Conservation (phyloP, 495 filamentous ascomycete species). For the Aspergillus kassunensis region DNA sequence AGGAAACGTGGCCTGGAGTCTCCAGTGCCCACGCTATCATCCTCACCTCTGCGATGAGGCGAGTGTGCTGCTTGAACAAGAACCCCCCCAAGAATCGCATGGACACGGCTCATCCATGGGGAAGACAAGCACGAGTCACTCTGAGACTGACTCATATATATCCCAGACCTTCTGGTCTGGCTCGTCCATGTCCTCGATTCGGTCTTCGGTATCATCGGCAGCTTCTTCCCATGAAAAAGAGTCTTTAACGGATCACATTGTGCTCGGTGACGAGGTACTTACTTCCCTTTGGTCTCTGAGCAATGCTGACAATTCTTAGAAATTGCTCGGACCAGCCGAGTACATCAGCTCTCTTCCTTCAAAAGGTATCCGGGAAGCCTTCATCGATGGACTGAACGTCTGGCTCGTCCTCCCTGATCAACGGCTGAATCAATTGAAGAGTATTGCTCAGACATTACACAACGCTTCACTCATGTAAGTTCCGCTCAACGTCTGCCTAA, state of each 20-base stretch:
- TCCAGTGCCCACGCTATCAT: constrained; percentile 23
- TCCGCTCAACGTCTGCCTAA: constrained; percentile 1
- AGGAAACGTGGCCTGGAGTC: constrained; percentile 24
- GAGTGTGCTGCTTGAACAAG: background rate
- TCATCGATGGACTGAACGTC: constrained; percentile 20
- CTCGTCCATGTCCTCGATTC: background rate
- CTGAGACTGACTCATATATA: background rate
- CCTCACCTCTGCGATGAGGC: constrained; percentile 15
- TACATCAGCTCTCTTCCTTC: constrained; percentile 21
- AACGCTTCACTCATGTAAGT: constrained; percentile 22
- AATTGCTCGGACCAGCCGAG: constrained; percentile 11
- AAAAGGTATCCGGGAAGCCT: constrained; percentile 18
- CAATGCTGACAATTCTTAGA: background rate
- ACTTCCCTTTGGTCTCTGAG: background rate
- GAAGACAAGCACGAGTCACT: too few species aligned
- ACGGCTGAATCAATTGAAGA: constrained; percentile 12
- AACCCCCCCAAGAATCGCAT: background rate
- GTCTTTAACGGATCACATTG: background rate
- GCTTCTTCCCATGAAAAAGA: background rate
- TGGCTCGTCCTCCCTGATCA: constrained; percentile 16
- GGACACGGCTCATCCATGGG: too few species aligned
- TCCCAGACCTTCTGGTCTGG: constrained; percentile 6
- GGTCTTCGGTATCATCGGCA: constrained; percentile 9
- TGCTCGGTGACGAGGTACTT: constrained; percentile 6
- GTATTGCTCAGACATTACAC: constrained; percentile 17